Evolutionary conservation across 331 rosid species (phyloP).

Genomic region (Quercus phellos): DNA sequence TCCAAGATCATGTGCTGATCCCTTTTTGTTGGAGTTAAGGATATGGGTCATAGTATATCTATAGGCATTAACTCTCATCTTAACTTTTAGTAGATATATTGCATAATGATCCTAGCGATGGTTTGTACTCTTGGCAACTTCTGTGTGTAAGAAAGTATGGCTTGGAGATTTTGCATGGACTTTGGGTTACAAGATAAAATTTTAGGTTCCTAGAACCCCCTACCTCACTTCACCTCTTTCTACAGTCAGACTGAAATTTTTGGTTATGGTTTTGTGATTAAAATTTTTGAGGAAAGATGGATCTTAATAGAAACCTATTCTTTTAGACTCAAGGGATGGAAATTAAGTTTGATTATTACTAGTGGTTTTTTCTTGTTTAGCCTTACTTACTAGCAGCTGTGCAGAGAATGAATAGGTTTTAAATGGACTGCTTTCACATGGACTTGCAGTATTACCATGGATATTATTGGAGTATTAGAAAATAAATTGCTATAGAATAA

Average conservation of each 20-base stretch:
- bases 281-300: not conserved
- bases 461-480: too few species aligned
- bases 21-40: not conserved
- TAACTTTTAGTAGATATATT: not conserved
- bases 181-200: not conserved
- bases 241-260: not conserved
- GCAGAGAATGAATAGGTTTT: not conserved
- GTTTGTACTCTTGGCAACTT: not conserved
- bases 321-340: too few species aligned
- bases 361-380: too few species aligned
- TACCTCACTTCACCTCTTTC: not conserved
- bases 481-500: too few species aligned
- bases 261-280: too few species aligned
- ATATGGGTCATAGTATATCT: not conserved
- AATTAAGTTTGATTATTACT: too few species aligned
- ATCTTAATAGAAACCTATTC: too few species aligned
- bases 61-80: not conserved
- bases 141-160: not conserved
- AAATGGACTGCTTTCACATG: not conserved
- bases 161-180: not conserved
- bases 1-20: not conserved
- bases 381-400: not conserved
- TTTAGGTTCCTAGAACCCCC: not conserved
- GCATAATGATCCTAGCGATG: not conserved
- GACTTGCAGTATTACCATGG: not conserved